These are phyloP conservation scores for Hymenoscyphus salicellus DNA, from an alignment of 2,329 filamentous ascomycete genomes.

Conservation along the genomic window DNA sequence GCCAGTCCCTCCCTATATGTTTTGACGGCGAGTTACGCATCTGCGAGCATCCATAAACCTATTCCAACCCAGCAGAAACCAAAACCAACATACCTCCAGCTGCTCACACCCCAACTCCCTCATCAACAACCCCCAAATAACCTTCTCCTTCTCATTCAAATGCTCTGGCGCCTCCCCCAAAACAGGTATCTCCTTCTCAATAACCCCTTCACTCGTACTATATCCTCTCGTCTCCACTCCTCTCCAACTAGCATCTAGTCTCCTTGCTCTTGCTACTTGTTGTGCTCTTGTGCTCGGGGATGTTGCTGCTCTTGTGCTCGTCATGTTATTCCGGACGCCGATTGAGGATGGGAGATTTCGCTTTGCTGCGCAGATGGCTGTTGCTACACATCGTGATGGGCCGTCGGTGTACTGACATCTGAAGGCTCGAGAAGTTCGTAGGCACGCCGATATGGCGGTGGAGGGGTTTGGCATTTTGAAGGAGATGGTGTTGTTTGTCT, in stretches of 20 bases:
- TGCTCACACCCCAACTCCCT: conserved; percentile 33
- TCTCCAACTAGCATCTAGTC: neutral
- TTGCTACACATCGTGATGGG: conserved; percentile 6
- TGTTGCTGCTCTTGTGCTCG: neutral
- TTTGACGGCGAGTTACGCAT: neutral
- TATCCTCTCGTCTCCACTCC: conserved; percentile 11
- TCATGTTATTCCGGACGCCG: neutral
- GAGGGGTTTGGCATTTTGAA: conserved; percentile 1
- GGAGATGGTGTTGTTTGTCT: neutral
- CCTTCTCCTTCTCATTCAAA: conserved; percentile 54
- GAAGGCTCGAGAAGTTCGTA: conserved; percentile 5
- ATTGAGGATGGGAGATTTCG: neutral
- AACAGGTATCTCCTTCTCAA: conserved; percentile 12
- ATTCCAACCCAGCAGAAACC: neutral
- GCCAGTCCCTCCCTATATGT: neutral
- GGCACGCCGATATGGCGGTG: conserved; percentile 1
- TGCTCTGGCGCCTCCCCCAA: conserved; percentile 44
- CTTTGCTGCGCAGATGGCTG: conserved; percentile 4
- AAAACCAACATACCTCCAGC: conserved; percentile 32
- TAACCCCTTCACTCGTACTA: conserved; percentile 19
- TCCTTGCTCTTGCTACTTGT: neutral
- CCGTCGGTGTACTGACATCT: neutral
- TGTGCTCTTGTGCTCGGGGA: neutral
- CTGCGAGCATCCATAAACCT: neutral
- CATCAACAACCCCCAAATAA: conserved; percentile 51